Evolutionary conservation across 805 yeast species (phyloP).

Genomic region (Nakazawaea molendinolei): DNA sequence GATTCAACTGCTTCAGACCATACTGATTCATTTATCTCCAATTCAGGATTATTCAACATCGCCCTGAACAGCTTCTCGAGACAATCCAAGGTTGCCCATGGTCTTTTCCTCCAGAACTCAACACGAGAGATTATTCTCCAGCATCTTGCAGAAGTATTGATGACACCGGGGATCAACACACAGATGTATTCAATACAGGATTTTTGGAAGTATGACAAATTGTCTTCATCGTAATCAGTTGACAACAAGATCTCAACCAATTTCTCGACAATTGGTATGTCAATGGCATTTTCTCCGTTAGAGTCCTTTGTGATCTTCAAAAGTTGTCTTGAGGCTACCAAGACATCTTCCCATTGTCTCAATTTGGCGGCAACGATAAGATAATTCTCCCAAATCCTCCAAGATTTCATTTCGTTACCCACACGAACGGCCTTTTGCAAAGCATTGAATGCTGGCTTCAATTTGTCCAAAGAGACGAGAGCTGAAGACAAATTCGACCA

Average conservation of each 20-base stretch:
- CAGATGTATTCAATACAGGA: slow-evolving; percentile 70
- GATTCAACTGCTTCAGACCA: slow-evolving; percentile 81
- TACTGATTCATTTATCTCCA: slow-evolving; percentile 49
- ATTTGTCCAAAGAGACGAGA: slow-evolving; percentile 53
- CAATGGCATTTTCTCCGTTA: slow-evolving; percentile 60
- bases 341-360: slow-evolving; percentile 84
- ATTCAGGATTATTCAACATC: slow-evolving; percentile 53
- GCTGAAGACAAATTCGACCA: slow-evolving; percentile 94
- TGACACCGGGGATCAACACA: slow-evolving; percentile 56
- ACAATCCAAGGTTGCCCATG: slow-evolving; percentile 83
- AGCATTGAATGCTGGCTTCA: slow-evolving; percentile 79
- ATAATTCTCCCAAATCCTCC: slow-evolving; percentile 91
- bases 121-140: slow-evolving; percentile 86
- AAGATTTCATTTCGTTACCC: slow-evolving; percentile 64
- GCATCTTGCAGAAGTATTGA: slow-evolving; percentile 58
- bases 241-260: slow-evolving; percentile 58
- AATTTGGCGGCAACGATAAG: slow-evolving; percentile 74
- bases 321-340: slow-evolving; percentile 64
- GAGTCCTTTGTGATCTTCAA: slow-evolving; percentile 49
- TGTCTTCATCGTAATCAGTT: slow-evolving; percentile 34
- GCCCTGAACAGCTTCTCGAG: slow-evolving; percentile 85
- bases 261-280: slow-evolving; percentile 68
- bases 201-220: slow-evolving; percentile 56
- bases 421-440: slow-evolving; percentile 68
- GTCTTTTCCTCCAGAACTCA: slow-evolving; percentile 77